A percentile compares a stretch with the other conserved stretches of the same genome.
These are phyloP conservation scores for Eucalyptus curtisii DNA, from an alignment of 345 rosid species.

Conservation along the genomic window DNA sequence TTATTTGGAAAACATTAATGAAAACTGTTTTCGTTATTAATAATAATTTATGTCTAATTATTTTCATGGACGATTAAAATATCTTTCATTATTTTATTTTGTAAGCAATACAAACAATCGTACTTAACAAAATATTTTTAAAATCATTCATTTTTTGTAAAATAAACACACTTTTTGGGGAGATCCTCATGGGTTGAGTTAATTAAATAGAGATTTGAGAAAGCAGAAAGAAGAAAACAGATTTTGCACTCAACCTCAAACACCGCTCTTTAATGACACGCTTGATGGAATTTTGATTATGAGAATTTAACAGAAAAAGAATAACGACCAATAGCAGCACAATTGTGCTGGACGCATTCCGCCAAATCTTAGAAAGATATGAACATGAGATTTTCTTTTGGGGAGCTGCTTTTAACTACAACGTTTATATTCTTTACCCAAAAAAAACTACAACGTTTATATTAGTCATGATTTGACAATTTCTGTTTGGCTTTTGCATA, in stretches of 20 bases:
- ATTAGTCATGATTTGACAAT: not conserved
- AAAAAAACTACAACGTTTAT: too few relatives aligned
- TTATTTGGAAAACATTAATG: too few relatives aligned
- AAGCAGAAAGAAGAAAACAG: not conserved
- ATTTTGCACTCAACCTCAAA: not conserved
- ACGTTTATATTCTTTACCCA: too few relatives aligned
- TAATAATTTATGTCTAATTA: too few relatives aligned
- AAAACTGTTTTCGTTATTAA: too few relatives aligned
- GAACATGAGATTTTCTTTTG: not conserved
- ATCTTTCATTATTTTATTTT: too few relatives aligned
- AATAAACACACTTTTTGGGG: not conserved
- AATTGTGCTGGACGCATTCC: not conserved
- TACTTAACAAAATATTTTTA: too few relatives aligned
- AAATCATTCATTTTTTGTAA: too few relatives aligned
- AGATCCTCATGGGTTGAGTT: not conserved
- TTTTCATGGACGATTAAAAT: too few relatives aligned
- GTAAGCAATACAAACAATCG: fast-evolving
- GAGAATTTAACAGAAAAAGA: not conserved
- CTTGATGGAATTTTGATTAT: not conserved
- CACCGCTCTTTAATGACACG: not conserved
- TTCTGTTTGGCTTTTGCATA: not conserved
- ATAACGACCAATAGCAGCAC: not conserved
- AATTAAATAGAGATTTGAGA: not conserved
- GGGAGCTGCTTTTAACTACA: not conserved
- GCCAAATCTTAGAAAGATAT: not conserved